Evolutionary conservation across 495 filamentous ascomycete species (phyloP), one percentile per base, ranked within the genome.

Genomic region (Saxophila tyrrhenica): DNA sequence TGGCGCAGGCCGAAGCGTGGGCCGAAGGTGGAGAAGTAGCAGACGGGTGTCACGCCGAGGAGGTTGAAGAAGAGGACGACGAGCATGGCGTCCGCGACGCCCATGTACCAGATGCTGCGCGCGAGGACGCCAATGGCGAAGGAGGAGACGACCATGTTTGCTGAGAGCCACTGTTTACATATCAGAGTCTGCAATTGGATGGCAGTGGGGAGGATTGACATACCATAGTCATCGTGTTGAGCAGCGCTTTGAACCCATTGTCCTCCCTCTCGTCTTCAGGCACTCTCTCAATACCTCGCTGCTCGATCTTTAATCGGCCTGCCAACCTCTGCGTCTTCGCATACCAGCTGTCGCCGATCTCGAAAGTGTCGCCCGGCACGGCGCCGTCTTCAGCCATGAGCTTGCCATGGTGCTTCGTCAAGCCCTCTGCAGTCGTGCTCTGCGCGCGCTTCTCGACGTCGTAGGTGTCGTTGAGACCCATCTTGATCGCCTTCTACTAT

Each of bases 111-210:
- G 45, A 84, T 67, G 0, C 79, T 75, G 35, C 80, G 71, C n/a
- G 74, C 81, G 3, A 91, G 73, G 2, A 83, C 82, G 51, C 86
- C 87, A 55, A 94, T 81, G 29, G 86, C 86, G 61, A 94, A 91
- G 15, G 85, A 83, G 38, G 82, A 83, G 45, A 89, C 81, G 49
- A 87, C 84, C 82, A 91, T 85, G 69, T 91, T 91, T 56, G 84
- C 83, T 0, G 86, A 83, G 48, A 89, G 67, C 87, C 87, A 91
- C 87, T 89, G 63, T 19, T 39, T n/a, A n/a, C n/a, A n/a, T n/a
- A n/a, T n/a, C n/a, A n/a, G n/a, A n/a, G n/a, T n/a, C n/a, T n/a
- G n/a, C n/a, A n/a, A n/a, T n/a, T n/a, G n/a, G n/a, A n/a, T n/a
- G n/a, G n/a, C n/a, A n/a, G n/a, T n/a, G n/a, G n/a, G 16, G 17